phyloP scores from a whole-genome alignment of 108 stramenopile genomes.

The Pinguiococcus pyrenoidosus region DNA sequence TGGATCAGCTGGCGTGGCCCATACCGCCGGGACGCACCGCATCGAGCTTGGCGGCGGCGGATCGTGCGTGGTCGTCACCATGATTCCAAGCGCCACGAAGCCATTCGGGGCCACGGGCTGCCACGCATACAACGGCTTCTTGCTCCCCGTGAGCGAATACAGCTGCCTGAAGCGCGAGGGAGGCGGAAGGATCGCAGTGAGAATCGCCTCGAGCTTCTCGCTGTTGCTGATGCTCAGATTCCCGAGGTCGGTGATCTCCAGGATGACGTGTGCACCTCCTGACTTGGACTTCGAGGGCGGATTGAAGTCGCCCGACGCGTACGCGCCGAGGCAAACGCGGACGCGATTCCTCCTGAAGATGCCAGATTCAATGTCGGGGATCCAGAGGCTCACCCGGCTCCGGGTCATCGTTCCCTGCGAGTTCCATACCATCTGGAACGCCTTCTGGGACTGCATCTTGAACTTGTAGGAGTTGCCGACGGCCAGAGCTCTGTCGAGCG shows the following conservation, averaged over 20 bases:
- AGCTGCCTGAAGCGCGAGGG: slow-evolving; percentile 84
- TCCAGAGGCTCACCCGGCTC: slow-evolving; percentile 80
- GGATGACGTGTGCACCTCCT: slow-evolving; percentile 14
- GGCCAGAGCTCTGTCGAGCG: too few species aligned
- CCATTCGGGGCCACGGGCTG: slow-evolving; percentile 85
- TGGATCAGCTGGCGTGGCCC: too few species aligned
- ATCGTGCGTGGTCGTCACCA: slow-evolving; percentile 73
- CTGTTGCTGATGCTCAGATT: slow-evolving; percentile 73
- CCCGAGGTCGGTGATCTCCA: slow-evolving; percentile 86
- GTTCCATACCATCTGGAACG: slow-evolving; percentile 70
- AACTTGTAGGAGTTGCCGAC: too few species aligned
- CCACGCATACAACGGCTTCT: slow-evolving; percentile 77
- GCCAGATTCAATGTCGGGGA: slow-evolving; percentile 43
- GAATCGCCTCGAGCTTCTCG: slow-evolving; percentile 76
- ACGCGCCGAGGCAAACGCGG: slow-evolving; percentile 79
- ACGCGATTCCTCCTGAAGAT: slow-evolving; percentile 48
- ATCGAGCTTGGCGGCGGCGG: slow-evolving; percentile 69
- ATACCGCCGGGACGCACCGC: slow-evolving; percentile 75
- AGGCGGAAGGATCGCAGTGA: slow-evolving; percentile 74
- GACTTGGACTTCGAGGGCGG: slow-evolving; percentile 16
- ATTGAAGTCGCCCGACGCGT: slow-evolving; percentile 63
- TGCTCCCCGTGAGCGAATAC: slow-evolving; percentile 66
- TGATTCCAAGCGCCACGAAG: slow-evolving; percentile 86
- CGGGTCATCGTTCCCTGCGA: slow-evolving; percentile 83
- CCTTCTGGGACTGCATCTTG: slow-evolving; percentile 66